A percentile compares a stretch with the other conserved stretches of the same genome.
phyloP scores from a whole-genome alignment of 2,329 filamentous ascomycete species.

The Fusarium sp. region DNA sequence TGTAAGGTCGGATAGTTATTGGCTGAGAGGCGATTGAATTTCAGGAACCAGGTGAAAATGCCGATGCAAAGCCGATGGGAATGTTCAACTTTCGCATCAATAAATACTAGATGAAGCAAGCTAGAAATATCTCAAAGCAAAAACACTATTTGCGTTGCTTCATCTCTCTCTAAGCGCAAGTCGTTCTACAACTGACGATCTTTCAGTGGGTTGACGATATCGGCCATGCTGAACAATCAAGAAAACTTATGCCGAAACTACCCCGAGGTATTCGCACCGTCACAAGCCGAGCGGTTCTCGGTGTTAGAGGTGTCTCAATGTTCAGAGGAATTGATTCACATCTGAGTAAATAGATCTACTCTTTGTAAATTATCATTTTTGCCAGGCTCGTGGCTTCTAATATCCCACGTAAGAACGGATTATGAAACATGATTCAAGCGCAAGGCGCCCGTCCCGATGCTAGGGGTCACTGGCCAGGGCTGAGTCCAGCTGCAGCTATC shows the following conservation, averaged over 20 bases:
- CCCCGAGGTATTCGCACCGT: slow-evolving; percentile 27
- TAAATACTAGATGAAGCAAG: not conserved
- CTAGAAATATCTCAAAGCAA: not conserved
- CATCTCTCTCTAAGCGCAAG: not conserved
- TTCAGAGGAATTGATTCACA: not conserved
- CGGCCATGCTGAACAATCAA: not conserved
- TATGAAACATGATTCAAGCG: not conserved
- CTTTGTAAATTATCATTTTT: not conserved
- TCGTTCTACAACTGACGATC: not conserved
- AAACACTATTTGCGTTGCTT: not conserved
- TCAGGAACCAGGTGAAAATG: slow-evolving; percentile 20
- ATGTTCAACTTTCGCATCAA: not conserved
- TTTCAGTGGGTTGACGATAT: not conserved
- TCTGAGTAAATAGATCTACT: not conserved
- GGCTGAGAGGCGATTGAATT: slow-evolving; percentile 14
- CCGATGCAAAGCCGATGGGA: slow-evolving; percentile 30
- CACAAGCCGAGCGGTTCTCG: slow-evolving; percentile 31
- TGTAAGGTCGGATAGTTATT: slow-evolving; percentile 28
- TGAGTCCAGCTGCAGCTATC: not conserved
- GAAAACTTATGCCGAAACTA: slow-evolving; percentile 44
- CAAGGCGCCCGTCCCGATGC: not conserved
- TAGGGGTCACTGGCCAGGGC: not conserved
- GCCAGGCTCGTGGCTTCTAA: not conserved
- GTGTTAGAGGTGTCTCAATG: not conserved
- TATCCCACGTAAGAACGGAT: not conserved